Conservation (phyloP, 805 yeast genomes). For the Ogataea methylovora region DNA sequence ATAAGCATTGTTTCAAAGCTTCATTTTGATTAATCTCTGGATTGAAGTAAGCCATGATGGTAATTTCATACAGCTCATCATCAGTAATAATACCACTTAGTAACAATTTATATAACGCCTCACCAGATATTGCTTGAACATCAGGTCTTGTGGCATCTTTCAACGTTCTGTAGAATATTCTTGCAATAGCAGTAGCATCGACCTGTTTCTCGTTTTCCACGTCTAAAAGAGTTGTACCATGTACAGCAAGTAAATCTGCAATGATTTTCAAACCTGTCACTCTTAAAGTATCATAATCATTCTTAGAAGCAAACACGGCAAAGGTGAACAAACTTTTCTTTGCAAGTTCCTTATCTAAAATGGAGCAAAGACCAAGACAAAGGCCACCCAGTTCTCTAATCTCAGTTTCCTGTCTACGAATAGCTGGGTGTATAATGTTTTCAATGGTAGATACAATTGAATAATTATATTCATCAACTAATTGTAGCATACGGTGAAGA, state of each 20-base stretch:
- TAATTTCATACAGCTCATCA: slow-evolving; percentile 62
- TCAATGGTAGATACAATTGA: slow-evolving; percentile 64
- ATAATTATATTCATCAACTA: slow-evolving; percentile 56
- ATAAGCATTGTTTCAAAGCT: slow-evolving; percentile 66
- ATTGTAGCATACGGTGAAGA: slow-evolving; percentile 61
- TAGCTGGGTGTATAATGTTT: slow-evolving; percentile 73
- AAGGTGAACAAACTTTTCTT: slow-evolving; percentile 52
- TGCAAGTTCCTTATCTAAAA: slow-evolving; percentile 62
- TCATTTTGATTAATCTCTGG: slow-evolving; percentile 58
- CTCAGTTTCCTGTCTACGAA: slow-evolving; percentile 46
- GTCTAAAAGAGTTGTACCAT: slow-evolving; percentile 65
- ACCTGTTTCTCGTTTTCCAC: slow-evolving; percentile 44
- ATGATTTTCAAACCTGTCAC: slow-evolving; percentile 60
- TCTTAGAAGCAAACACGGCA: slow-evolving; percentile 55
- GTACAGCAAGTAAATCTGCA: slow-evolving; percentile 70
- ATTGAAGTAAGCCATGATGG: slow-evolving; percentile 68
- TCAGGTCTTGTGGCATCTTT: slow-evolving; percentile 49
- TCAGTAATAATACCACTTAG: slow-evolving; percentile 70
- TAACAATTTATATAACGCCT: slow-evolving; percentile 76
- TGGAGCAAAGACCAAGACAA: slow-evolving; percentile 74
- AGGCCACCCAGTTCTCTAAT: slow-evolving; percentile 60
- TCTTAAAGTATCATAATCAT: slow-evolving; percentile 55
- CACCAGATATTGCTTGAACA: slow-evolving; percentile 76
- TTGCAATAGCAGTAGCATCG: slow-evolving; percentile 59
- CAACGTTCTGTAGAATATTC: slow-evolving; percentile 60